Base-by-base conservation (phyloP, 345 rosid genomes). In the Rhizophora mangle region DNA sequence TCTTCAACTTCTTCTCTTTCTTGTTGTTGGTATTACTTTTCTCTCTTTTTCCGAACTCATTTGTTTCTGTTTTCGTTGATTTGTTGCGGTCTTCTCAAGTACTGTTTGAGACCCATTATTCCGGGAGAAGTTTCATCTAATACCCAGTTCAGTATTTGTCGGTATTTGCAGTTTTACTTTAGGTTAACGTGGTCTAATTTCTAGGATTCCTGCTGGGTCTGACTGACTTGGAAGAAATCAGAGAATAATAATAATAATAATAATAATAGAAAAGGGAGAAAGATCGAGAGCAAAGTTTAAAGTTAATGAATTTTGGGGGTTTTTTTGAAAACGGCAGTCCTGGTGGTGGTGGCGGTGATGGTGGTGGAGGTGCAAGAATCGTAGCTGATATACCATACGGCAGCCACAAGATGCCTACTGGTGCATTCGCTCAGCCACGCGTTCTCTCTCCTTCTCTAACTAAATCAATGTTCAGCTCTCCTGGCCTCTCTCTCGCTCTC, bases 401-500 rank as follows among this genome's bases (percentile, higher is more conserved):
- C 77, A 82, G 70, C 79, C 67, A 26, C 63, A 81, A 72, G 57
- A 84, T 84, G 88, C 70, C 89, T 60, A 52, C 86, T 72, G 83
- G 89, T 75, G 84, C 82, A 74, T 77, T 88, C 22, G 78, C 73
- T 66, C 93, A 82, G 72, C 81, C 84, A 2, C 89, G 83, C 52
- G 79, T 86, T 69, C 60, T 86, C 59, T 73, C 85, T 67, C 77
- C 87, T 63, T 68, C 87, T 30, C 57, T 86, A 58, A 52, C 84
- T 55, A 89, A 89, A 74, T 73, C 82, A 79, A 82, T 85, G 82
- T 89, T 89, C 84, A 82, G 58, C 83, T 81, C 92, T n/a, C 85
- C 95, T 0, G 91, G 91, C 57, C 95, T 89, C 74, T 89, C 95
- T n/a, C 92, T 87, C 11, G 92, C 90, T 62, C 90, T 89, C 22